Evolutionary conservation across 2,329 filamentous ascomycete genomes (phyloP), one percentile per base, ranked within the genome.

Genomic region (Thermomyces lanuginosus): DNA sequence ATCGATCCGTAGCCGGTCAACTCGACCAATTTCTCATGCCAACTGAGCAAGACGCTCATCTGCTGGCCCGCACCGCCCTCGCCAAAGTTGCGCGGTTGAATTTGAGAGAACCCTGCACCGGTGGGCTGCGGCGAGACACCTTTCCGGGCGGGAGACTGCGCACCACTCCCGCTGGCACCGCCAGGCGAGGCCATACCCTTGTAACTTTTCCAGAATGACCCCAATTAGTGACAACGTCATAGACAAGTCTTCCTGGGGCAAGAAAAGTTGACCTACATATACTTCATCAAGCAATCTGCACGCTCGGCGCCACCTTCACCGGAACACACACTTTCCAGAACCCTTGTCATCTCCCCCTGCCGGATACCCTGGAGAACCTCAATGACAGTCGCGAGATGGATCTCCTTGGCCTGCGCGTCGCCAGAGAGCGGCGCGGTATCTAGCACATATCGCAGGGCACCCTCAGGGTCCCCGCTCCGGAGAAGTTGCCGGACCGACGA

Each of bases 1-100:
- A 98, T 89, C 53, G 79, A 93, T 22, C 89, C 89, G 40, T 83
- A 64, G 13, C 89, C 89, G 19, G 83, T 81, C 45, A 93, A 74
- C 46, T 98, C 89, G 4, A 95, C 82, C 36, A 93, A 69, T 68
- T 93, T 98, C 64, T 98, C 89, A 51, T 98, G 89, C 89, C 89
- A 98, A 57, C 83, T 93, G 40, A 98, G 62, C 49, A 98, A 55
- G 27, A 98, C 89, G 49, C 89, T 95, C 89, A 95, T 95, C 28
- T 76, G 78, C 31, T 83, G 76, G 18, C 81, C 79, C 35, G 81
- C 75, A 24, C 80, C 77, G 32, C 72, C 70, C 22, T 66, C 69
- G 28, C 66, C 65, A 34, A 68, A 56, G 39, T 61, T 56, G 27
- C 69, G 57, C 26, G 54, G 46, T 41, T 66, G 63, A 34, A 86